These are phyloP conservation scores for Diaporthe sp. DNA, from an alignment of 2,329 filamentous ascomycete genomes.

Conservation along the genomic window DNA sequence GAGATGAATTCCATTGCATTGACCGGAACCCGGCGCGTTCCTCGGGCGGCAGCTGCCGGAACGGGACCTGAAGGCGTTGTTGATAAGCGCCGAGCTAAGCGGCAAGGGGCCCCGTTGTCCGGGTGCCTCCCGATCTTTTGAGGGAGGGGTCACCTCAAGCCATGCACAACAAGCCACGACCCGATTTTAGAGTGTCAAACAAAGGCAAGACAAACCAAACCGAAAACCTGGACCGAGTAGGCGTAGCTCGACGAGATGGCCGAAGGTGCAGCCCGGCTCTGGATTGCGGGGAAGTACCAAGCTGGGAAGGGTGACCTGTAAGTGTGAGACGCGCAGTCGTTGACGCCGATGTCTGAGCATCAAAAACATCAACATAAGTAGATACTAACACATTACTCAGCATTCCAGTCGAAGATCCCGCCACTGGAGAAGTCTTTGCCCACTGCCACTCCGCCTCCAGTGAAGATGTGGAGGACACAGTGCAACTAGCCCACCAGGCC, in stretches of 20 bases:
- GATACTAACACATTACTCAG: conserved; percentile 33
- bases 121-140: neutral
- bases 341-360: neutral
- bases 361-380: no score
- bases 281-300: conserved; percentile 43
- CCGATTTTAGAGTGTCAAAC: neutral
- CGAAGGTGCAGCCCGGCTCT: conserved; percentile 37
- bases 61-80: neutral
- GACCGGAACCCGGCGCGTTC: conserved; percentile 9
- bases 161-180: neutral
- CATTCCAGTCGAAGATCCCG: conserved; percentile 48
- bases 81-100: conserved; percentile 27
- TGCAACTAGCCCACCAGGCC: conserved; percentile 58
- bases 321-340: conserved; percentile 20
- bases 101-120: conserved; percentile 1
- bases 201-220: neutral
- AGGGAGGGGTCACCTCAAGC: neutral
- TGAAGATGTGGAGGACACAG: conserved; percentile 58
- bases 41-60: conserved; percentile 26
- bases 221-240: neutral
- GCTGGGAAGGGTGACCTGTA: conserved; percentile 43
- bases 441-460: conserved; percentile 60
- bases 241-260: neutral
- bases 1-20: neutral
- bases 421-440: conserved; percentile 47